Conservation (phyloP, 352 stramenopile species). For the Phytophthora cactorum region DNA sequence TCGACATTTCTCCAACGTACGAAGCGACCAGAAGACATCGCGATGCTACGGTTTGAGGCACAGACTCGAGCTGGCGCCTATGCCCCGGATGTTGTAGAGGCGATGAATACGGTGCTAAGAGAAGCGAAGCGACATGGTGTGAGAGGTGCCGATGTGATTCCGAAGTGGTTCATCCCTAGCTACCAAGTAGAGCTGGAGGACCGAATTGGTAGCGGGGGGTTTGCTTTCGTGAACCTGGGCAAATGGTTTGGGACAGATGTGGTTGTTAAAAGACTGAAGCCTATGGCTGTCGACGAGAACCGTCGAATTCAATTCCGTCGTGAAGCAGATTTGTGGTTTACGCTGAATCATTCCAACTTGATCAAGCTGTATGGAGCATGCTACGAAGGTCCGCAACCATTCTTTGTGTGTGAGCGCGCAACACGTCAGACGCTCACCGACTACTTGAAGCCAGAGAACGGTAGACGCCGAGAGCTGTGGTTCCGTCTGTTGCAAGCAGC, state of each 20-base stretch:
- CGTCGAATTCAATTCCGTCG: conserved; percentile 23
- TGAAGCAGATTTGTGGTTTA: conserved; percentile 38
- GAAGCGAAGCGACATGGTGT: conserved; percentile 26
- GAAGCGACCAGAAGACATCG: conserved; percentile 18
- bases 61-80: conserved; percentile 34
- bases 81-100: conserved; percentile 21
- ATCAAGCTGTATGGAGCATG: conserved; percentile 42
- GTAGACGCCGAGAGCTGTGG: conserved; percentile 30
- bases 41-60: conserved; percentile 35
- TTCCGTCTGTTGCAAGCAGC: conserved; percentile 37
- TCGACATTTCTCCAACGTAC: conserved; percentile 23
- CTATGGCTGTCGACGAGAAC: conserved; percentile 15
- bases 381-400: conserved; percentile 27
- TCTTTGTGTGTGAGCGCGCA: conserved; percentile 41
- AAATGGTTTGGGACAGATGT: conserved; percentile 40
- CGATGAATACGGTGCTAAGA: conserved; percentile 28
- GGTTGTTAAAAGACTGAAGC: conserved; percentile 34
- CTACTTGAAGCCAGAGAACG: conserved; percentile 29
- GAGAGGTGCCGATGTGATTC: conserved; percentile 23
- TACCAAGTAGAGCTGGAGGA: conserved; percentile 33
- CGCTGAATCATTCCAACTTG: conserved; percentile 40
- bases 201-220: conserved; percentile 22
- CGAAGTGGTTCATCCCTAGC: conserved; percentile 36
- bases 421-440: conserved; percentile 26
- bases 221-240: conserved; percentile 29